Evolutionary conservation across 2,329 filamentous ascomycete genomes (phyloP).

Genomic region (Colletotrichum tanaceti): DNA sequence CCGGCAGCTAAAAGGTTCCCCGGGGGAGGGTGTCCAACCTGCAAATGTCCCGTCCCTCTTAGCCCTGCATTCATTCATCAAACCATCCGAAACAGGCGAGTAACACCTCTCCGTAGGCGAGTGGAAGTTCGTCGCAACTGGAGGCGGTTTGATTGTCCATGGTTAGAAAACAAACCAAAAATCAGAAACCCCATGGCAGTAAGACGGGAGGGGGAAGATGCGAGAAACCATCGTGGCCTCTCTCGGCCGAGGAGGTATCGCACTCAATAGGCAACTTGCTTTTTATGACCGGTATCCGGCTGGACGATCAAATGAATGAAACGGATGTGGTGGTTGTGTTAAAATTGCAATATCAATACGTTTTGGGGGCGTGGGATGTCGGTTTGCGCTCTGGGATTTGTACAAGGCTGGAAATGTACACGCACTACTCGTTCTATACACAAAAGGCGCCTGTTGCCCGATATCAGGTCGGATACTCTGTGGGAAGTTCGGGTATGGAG

Average conservation of each 20-base stretch:
- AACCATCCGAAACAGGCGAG: background rate
- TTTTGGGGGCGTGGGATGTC: background rate
- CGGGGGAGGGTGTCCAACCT: background rate
- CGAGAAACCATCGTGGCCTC: background rate
- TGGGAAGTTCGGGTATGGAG: background rate
- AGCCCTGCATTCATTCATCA: background rate
- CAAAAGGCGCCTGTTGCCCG: background rate
- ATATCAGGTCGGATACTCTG: background rate
- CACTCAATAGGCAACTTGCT: background rate
- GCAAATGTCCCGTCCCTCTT: background rate
- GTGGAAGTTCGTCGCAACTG: too few relatives aligned
- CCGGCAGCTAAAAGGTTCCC: too few relatives aligned
- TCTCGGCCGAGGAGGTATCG: conserved; percentile 7
- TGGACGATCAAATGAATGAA: background rate
- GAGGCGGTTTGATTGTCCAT: too few relatives aligned
- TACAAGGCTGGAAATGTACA: conserved; percentile 11
- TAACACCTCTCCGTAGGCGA: background rate
- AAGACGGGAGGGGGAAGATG: too few relatives aligned
- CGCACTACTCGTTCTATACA: background rate
- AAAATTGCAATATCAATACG: background rate
- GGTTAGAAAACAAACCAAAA: too few relatives aligned
- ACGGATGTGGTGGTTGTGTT: background rate
- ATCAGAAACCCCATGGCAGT: too few relatives aligned
- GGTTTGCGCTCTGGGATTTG: conserved; percentile 1
- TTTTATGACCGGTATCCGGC: background rate